Conservation (phyloP, 78 protist genomes). For the Dictyostelium capitatum region DNA sequence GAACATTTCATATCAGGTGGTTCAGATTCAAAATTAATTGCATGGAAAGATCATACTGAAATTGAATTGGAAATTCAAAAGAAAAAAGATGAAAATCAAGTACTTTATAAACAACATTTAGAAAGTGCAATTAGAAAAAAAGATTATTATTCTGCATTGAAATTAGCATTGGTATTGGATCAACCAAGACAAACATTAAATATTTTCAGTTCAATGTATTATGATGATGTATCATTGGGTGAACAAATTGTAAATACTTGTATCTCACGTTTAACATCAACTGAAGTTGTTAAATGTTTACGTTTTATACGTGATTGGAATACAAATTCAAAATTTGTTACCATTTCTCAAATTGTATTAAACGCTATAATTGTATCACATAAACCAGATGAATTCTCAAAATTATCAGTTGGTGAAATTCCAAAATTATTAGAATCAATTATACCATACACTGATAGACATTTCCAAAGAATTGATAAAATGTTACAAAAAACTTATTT, state of each 20-base stretch:
- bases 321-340: slow-evolving; percentile 84
- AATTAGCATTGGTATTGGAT: slow-evolving; percentile 85
- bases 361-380: neutral
- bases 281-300: slow-evolving; percentile 68
- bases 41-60: slow-evolving; percentile 85
- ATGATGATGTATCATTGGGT: slow-evolving; percentile 8
- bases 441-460: slow-evolving; percentile 95
- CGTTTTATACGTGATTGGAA: slow-evolving; percentile 93
- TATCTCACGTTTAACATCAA: neutral
- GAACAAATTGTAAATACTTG: neutral
- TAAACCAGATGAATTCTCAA: neutral
- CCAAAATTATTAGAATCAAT: slow-evolving; percentile 79
- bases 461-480: slow-evolving; percentile 86
- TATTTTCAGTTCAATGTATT: slow-evolving; percentile 32
- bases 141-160: slow-evolving; percentile 45
- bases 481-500: slow-evolving; percentile 79
- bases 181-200: slow-evolving; percentile 82
- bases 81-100: slow-evolving; percentile 53
- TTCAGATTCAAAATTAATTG: slow-evolving; percentile 85
- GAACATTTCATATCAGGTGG: slow-evolving; percentile 87
- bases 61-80: slow-evolving; percentile 53
- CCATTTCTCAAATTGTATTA: slow-evolving; percentile 45
- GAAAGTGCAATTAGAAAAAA: slow-evolving; percentile 51
- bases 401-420: slow-evolving; percentile 14
- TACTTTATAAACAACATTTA: slow-evolving; percentile 36